A percentile compares a stretch with the other conserved stretches of the same genome.
phyloP scores from a whole-genome alignment of 2,329 filamentous ascomycete species.

The Pyricularia grisea region DNA sequence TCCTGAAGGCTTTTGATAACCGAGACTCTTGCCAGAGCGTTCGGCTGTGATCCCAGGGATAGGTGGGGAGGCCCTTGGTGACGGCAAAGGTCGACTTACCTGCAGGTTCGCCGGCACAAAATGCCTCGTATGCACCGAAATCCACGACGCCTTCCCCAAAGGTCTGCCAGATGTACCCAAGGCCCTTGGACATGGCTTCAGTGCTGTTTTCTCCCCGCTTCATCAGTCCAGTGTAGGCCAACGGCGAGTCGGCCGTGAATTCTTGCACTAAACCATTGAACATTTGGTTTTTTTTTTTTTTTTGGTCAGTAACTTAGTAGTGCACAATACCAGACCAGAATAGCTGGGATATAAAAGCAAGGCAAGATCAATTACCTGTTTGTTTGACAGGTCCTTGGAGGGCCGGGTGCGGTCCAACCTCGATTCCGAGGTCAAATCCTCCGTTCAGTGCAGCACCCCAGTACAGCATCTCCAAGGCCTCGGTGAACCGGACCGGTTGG shows the following conservation, averaged over 20 bases:
- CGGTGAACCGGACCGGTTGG: slow-evolving; percentile 32
- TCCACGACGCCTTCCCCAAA: slow-evolving; percentile 6
- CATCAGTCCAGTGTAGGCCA: slow-evolving; percentile 1
- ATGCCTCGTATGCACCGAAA: slow-evolving; percentile 15
- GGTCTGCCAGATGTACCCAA: slow-evolving; percentile 3
- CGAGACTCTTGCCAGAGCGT: slow-evolving; percentile 8
- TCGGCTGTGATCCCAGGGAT: slow-evolving; percentile 7
- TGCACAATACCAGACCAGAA: too few species aligned
- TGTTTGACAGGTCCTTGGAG: slow-evolving; percentile 20
- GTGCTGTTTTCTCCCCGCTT: neutral
- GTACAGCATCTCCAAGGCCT: slow-evolving; percentile 5
- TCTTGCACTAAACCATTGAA: neutral
- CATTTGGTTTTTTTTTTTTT: too few species aligned
- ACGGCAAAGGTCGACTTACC: neutral
- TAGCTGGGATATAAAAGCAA: slow-evolving; percentile 10
- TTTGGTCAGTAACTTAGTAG: too few species aligned
- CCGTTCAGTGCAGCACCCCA: neutral
- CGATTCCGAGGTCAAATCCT: slow-evolving; percentile 31
- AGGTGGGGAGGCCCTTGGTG: slow-evolving; percentile 5
- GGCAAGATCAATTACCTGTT: slow-evolving; percentile 10
- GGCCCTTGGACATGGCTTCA: neutral
- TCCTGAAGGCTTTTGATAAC: neutral
- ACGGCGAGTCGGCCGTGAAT: neutral
- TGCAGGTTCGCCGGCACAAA: slow-evolving; percentile 8
- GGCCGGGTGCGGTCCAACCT: slow-evolving; percentile 28